phyloP scores from a whole-genome alignment of 2,329 filamentous ascomycete species.

The Talaromyces sp. region DNA sequence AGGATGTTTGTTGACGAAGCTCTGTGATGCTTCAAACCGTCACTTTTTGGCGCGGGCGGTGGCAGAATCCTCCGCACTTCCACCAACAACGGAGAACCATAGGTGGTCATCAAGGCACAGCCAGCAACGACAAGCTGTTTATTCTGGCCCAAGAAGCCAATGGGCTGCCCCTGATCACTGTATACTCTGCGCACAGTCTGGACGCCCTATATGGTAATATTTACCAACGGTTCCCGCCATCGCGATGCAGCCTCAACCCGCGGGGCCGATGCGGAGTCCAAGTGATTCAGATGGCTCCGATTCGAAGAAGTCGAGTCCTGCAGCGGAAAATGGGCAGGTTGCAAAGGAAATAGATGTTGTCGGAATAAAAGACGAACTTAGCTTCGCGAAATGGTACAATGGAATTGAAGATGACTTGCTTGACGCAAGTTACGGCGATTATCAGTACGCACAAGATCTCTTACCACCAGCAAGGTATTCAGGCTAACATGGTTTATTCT shows the following conservation, averaged over 20 bases:
- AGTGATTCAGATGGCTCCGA: constrained; percentile 23
- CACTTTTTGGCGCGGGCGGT: constrained; percentile 19
- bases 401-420: constrained; percentile 63
- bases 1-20: not conserved
- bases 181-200: not conserved
- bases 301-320: constrained; percentile 17
- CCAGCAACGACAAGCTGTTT: not conserved
- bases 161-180: not conserved
- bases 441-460: constrained; percentile 57
- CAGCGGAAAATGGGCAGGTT: constrained; percentile 18
- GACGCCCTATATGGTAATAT: constrained; percentile 1
- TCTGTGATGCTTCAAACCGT: not conserved
- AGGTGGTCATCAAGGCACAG: constrained; percentile 2
- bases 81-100: constrained; percentile 18
- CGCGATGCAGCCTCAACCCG: constrained; percentile 26
- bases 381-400: constrained; percentile 56
- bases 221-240: not conserved
- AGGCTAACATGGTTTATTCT: constrained; percentile 8
- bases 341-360: constrained; percentile 14
- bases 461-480: not conserved
- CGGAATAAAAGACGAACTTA: constrained; percentile 53
- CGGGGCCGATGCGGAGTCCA: constrained; percentile 29
- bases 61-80: constrained; percentile 30
- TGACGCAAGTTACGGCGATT: constrained; percentile 78
- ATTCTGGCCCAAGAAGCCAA: not conserved